These are phyloP conservation scores for Phytophthora macrochlamydospora DNA, from an alignment of 352 stramenopile genomes.

Conservation along the genomic window DNA sequence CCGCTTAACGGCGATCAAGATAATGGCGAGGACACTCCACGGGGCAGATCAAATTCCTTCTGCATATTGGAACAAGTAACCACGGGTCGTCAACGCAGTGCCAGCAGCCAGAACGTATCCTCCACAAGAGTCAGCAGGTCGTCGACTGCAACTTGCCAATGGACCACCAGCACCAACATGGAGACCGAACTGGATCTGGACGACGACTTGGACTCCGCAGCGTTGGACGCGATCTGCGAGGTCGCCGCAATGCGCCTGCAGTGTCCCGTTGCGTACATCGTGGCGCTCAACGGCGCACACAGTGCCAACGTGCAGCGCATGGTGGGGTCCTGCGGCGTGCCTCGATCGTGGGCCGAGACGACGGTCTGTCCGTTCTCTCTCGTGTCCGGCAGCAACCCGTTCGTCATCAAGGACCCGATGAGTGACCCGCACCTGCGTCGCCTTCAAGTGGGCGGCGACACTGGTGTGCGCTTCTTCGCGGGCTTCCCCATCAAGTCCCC, in stretches of 20 bases:
- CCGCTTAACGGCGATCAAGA: slow-evolving; percentile 11
- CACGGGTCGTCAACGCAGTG: slow-evolving; percentile 21
- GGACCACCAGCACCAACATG: slow-evolving; percentile 24
- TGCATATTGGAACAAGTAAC: slow-evolving; percentile 16
- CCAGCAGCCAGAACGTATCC: slow-evolving; percentile 25
- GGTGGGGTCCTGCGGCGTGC: slow-evolving; percentile 38
- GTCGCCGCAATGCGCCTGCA: slow-evolving; percentile 50
- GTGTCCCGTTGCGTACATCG: slow-evolving; percentile 54
- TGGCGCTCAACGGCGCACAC: slow-evolving; percentile 28
- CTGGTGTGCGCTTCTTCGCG: slow-evolving; percentile 55
- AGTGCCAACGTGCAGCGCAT: slow-evolving; percentile 33
- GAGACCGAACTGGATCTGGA: slow-evolving; percentile 36
- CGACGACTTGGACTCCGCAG: slow-evolving; percentile 37
- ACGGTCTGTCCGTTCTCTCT: slow-evolving; percentile 32
- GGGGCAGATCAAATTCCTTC: slow-evolving; percentile 14
- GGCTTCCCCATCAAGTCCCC: slow-evolving; percentile 53
- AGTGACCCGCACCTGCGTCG: slow-evolving; percentile 39
- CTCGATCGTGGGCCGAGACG: slow-evolving; percentile 17
- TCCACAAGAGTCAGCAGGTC: slow-evolving; percentile 8
- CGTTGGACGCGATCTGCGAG: slow-evolving; percentile 66
- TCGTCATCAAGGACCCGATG: slow-evolving; percentile 51
- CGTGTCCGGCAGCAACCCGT: slow-evolving; percentile 31
- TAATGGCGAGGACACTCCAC: slow-evolving; percentile 4
- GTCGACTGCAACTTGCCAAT: slow-evolving; percentile 15
- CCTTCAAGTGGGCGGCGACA: slow-evolving; percentile 44